These are phyloP conservation scores for Petunia axillaris DNA, from an alignment of 257 asterid species.

Conservation along the genomic window DNA sequence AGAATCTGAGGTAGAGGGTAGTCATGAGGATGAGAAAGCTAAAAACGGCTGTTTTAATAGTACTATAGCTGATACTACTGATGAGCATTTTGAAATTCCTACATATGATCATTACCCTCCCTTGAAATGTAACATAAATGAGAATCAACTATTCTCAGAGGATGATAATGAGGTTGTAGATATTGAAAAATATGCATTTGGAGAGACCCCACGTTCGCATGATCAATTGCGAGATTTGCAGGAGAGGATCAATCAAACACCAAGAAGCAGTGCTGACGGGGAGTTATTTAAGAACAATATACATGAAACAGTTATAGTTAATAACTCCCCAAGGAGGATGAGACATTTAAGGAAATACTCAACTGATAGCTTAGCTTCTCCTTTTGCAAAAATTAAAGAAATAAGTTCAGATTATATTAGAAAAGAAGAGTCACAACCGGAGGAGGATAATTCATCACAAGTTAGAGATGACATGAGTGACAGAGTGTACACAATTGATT, in stretches of 20 bases:
- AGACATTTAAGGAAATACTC: constrained; percentile 61
- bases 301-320: constrained; percentile 73
- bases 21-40: constrained; percentile 17
- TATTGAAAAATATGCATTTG: constrained; percentile 75
- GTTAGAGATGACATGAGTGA: constrained; percentile 72
- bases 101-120: constrained; percentile 64
- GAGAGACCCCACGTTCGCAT: constrained; percentile 63
- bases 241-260: constrained; percentile 66
- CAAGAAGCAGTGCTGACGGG: constrained; percentile 54
- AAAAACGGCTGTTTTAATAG: constrained; percentile 40
- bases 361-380: constrained; percentile 54
- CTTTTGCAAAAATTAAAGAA: constrained; percentile 47
- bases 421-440: constrained; percentile 51
- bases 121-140: constrained; percentile 64
- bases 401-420: constrained; percentile 45
- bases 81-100: constrained; percentile 53
- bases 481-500: constrained; percentile 82
- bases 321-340: constrained; percentile 68
- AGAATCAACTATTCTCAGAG: constrained; percentile 45
- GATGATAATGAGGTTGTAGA: constrained; percentile 60
- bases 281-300: constrained; percentile 51
- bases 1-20: constrained; percentile 68
- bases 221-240: constrained; percentile 78
- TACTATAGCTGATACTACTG: constrained; percentile 43
- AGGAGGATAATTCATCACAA: constrained; percentile 61